phyloP scores from a whole-genome alignment of 768 basidiomycete species.

The Collybiopsis confluens region DNA sequence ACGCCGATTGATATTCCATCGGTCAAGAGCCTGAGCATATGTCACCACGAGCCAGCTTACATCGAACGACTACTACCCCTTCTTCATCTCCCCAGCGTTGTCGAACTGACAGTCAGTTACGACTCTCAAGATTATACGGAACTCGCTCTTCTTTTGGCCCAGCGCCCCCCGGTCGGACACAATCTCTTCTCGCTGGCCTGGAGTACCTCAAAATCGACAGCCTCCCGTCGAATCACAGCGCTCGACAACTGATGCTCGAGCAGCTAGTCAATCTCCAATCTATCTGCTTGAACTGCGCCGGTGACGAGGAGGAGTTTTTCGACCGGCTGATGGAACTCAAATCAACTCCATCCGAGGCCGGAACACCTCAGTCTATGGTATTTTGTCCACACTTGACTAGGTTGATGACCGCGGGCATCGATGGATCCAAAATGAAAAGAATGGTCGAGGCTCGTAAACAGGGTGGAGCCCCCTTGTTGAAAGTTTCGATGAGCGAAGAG shows the following conservation, averaged over 20 bases:
- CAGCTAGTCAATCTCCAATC: slow-evolving; percentile 48
- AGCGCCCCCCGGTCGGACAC: slow-evolving; percentile 29
- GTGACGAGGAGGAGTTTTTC: slow-evolving; percentile 26
- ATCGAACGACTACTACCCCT: slow-evolving; percentile 33
- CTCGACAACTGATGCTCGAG: slow-evolving; percentile 34
- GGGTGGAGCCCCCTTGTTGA: slow-evolving; percentile 41
- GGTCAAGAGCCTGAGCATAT: slow-evolving; percentile 32
- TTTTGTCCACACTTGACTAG: slow-evolving; percentile 50
- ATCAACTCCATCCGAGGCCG: slow-evolving; percentile 10
- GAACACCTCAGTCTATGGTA: slow-evolving; percentile 15
- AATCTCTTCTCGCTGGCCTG: slow-evolving; percentile 45
- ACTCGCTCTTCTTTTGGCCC: slow-evolving; percentile 41
- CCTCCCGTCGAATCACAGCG: slow-evolving; percentile 36
- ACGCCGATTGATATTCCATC: slow-evolving; percentile 35
- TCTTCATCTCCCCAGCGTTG: slow-evolving; percentile 36
- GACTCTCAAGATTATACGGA: slow-evolving; percentile 50
- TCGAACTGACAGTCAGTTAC: slow-evolving; percentile 49
- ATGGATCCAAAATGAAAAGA: slow-evolving; percentile 34
- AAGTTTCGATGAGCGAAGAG: slow-evolving; percentile 39
- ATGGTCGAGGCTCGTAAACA: slow-evolving; percentile 40
- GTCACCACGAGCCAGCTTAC: slow-evolving; percentile 36
- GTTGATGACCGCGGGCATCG: slow-evolving; percentile 42
- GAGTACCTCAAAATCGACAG: slow-evolving; percentile 43
- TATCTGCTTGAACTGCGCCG: slow-evolving; percentile 29
- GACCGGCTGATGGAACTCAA: slow-evolving; percentile 16